These are phyloP conservation scores for Chaetomiaceae sp. DNA, from an alignment of 2,329 filamentous ascomycete genomes.

Conservation along the genomic window DNA sequence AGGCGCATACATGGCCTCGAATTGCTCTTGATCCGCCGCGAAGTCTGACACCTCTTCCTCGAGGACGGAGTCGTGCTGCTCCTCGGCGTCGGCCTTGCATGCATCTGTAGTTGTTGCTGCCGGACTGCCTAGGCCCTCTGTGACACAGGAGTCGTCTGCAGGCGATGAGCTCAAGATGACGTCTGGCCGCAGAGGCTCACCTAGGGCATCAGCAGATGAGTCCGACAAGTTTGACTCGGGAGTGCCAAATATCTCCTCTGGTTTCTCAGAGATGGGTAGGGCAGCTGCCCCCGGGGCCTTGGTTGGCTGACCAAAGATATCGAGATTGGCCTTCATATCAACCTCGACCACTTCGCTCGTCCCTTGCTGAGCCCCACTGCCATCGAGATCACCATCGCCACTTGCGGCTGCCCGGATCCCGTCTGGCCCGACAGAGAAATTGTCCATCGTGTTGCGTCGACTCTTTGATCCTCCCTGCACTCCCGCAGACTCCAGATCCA, in stretches of 20 bases:
- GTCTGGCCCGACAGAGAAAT: constrained; percentile 6
- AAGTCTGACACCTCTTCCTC: too few species aligned
- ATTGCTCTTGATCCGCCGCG: not conserved
- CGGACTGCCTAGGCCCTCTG: constrained; percentile 12
- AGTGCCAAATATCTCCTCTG: not conserved
- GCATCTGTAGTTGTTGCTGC: constrained; percentile 14
- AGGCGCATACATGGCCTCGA: constrained; percentile 10
- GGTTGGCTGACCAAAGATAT: constrained; percentile 30
- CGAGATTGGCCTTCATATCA: constrained; percentile 31
- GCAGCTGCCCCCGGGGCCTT: not conserved
- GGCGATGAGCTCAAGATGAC: not conserved
- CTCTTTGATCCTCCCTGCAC: constrained; percentile 4
- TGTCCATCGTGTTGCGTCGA: constrained; percentile 26
- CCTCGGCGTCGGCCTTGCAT: not conserved
- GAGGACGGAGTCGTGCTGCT: not conserved
- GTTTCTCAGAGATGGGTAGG: not conserved
- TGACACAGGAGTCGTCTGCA: not conserved
- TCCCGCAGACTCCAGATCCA: not conserved
- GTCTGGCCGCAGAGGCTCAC: not conserved
- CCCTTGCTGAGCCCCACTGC: not conserved
- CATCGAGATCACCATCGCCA: not conserved
- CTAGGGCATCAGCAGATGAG: not conserved
- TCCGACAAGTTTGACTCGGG: too few species aligned
- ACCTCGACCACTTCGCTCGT: constrained; percentile 24
- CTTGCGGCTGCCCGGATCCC: not conserved